These are phyloP conservation scores for Aleurites moluccanus DNA, from an alignment of 441 rosid genomes.

Conservation along the genomic window DNA sequence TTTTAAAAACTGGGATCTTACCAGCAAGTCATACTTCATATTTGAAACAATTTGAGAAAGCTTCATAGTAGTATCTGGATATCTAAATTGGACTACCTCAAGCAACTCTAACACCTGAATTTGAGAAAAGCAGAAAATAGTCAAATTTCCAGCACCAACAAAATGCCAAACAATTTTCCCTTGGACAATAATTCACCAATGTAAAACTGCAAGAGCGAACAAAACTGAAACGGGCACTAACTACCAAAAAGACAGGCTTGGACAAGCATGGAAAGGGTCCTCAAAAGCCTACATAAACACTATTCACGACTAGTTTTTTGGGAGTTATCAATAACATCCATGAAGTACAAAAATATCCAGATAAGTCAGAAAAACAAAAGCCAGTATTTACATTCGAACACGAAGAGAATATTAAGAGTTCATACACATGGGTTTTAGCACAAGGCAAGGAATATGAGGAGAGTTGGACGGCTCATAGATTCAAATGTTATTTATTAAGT, in stretches of 20 bases:
- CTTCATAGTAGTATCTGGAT: constrained; percentile 77
- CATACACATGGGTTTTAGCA: neutral
- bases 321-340: neutral
- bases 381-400: neutral
- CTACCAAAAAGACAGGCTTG: neutral
- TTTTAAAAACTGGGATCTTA: constrained; percentile 34
- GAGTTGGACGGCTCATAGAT: neutral
- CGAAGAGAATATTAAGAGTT: neutral
- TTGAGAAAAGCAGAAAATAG: constrained; percentile 18
- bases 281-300: neutral
- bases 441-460: neutral
- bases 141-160: constrained; percentile 24
- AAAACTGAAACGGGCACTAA: neutral
- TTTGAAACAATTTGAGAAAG: constrained; percentile 69
- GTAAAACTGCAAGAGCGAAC: neutral
- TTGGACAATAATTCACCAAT: constrained; percentile 3
- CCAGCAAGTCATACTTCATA: constrained; percentile 72
- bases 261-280: neutral
- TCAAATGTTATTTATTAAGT: neutral
- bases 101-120: constrained; percentile 84
- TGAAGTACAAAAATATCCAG: neutral
- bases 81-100: constrained; percentile 82
- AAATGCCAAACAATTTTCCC: constrained; percentile 19
- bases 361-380: neutral
- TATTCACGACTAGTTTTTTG: neutral